Base-by-base conservation (phyloP, 1,284 basidiomycete genomes). In the Rhodotorula sp. region DNA sequence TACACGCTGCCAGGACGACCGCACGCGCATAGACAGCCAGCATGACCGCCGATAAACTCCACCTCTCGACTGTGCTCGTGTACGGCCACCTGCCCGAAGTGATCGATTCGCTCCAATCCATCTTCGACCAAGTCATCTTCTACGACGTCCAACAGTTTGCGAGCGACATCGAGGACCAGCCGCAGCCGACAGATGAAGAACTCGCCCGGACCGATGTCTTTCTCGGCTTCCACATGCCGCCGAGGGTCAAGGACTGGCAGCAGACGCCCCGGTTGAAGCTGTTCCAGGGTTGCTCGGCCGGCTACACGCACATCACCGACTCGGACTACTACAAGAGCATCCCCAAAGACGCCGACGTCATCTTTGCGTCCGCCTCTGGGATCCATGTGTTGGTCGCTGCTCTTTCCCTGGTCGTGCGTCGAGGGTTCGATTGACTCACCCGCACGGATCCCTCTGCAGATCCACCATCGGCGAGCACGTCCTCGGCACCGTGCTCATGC, bases 391-490 rank as follows among this genome's bases (percentile, higher is more conserved):
- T 54, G 23, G 66, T 60, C 23, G 7, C 16, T n/a, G 31, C 43
- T n/a, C 58, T 56, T 3, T 5, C 23, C 18, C 18, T 7, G n/a
- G 12, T 23, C 43, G 28, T 43, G 12, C 14, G 38, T 43, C 38
- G 38, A 14, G 16, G 15, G 14, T 28, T 47, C 28, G 19, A 16
- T 54, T 43, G 47, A 59, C 56, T 23, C 49, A 14, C 38, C 49
- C 19, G 49, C 18, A 23, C 6, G 19, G 12, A 5, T 19, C 26
- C 28, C 10, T 18, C 16, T 16, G 16, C 60, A 67, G 66, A 1
- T 54, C 61, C 2, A 68, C 71, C 16, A 73, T 75, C 26, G 69
- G 69, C 23, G 74, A 75, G 52, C 74, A 75, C 47, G 62, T 58
- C n/a, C 56, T 72, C 1, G 68, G 64, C 19, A 70, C 65, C 6